Base-by-base conservation (phyloP, 192 early-diverging fungal genomes). In the Spizellomyces punctatus region DNA sequence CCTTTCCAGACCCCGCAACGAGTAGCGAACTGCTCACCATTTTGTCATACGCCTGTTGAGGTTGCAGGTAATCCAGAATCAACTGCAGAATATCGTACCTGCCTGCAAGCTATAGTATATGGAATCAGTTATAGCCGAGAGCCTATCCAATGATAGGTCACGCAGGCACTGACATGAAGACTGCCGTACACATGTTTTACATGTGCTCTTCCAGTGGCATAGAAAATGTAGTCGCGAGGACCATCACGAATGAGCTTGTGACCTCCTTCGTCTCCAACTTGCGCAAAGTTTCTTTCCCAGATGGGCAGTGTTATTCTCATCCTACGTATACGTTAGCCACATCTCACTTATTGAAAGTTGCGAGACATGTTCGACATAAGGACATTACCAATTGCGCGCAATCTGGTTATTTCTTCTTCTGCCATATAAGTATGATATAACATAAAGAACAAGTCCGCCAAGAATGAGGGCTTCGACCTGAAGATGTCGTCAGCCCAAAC, bases 221-320 rank as follows among this genome's bases (percentile, higher is more conserved):
- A 93, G 47, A 94, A 83, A 19, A 93, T 72, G 79, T 86, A 90
- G 67, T 94, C 89, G 1, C 85, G 59, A 5, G 92, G 89, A 47
- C 89, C 90, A 74, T 95, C 94, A 66, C 85, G 73, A 36, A 88
- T 75, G 46, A 91, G 63, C 63, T 74, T 72, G 75, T 79, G 78
- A 61, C 85, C 85, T 9, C 67, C 58, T 22, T 76, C 73, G 66
- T 90, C 83, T 43, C 92, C 92, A 17, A 95, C 85, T 27, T 82
- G 78, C 16, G 89, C 78, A 80, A 94, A 95, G 73, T 95, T 90
- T 0, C 73, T 70, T n/a, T 80, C 78, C 76, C 74, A 83, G 21
- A 76, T 49, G 22, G 65, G 49, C 8, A 73, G 10, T n/a, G 76
- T 71, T 10, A 52, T 50, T 27, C 69, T 62, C 44, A 67, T 58